phyloP scores from a whole-genome alignment of 768 basidiomycete species.

The Crucibulum laeve region DNA sequence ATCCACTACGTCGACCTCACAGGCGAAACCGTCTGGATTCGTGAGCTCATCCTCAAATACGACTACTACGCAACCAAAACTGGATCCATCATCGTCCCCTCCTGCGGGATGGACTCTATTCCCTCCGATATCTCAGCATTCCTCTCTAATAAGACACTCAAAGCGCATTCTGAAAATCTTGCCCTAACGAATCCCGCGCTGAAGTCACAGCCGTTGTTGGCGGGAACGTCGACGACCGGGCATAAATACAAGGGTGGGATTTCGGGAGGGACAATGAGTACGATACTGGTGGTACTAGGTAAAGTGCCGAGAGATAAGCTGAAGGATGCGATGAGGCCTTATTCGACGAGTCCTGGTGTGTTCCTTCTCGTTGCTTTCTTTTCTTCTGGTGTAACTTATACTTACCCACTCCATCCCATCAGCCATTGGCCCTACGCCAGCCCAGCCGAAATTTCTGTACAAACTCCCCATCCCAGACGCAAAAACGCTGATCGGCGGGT shows the following conservation, averaged over 20 bases:
- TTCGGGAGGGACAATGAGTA: constrained; percentile 64
- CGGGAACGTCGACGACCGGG: constrained; percentile 52
- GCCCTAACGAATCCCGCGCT: background rate
- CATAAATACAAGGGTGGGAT: constrained; percentile 42
- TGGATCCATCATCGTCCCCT: constrained; percentile 72
- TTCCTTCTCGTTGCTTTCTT: constrained; percentile 1
- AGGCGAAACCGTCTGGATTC: constrained; percentile 68
- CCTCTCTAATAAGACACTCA: constrained; percentile 67
- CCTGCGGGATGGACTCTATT: constrained; percentile 74
- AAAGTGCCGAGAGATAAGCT: constrained; percentile 29
- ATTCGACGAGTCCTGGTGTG: constrained; percentile 39
- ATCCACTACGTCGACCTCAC: constrained; percentile 86
- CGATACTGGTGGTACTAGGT: constrained; percentile 30
- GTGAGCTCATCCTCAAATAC: constrained; percentile 61
- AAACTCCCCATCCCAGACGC: constrained; percentile 31
- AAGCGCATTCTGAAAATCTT: constrained; percentile 22
- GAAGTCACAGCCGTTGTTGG: constrained; percentile 15
- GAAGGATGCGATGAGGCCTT: constrained; percentile 23
- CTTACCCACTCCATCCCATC: background rate
- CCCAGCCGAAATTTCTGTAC: constrained; percentile 26
- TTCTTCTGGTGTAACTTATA: constrained; percentile 1
- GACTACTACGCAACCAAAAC: constrained; percentile 69
- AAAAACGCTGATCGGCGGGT: constrained; percentile 24
- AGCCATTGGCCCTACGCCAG: constrained; percentile 18
- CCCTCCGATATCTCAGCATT: constrained; percentile 71